Conservation (phyloP, 2,329 filamentous ascomycete species). For the Albophoma yamanashiensis region DNA sequence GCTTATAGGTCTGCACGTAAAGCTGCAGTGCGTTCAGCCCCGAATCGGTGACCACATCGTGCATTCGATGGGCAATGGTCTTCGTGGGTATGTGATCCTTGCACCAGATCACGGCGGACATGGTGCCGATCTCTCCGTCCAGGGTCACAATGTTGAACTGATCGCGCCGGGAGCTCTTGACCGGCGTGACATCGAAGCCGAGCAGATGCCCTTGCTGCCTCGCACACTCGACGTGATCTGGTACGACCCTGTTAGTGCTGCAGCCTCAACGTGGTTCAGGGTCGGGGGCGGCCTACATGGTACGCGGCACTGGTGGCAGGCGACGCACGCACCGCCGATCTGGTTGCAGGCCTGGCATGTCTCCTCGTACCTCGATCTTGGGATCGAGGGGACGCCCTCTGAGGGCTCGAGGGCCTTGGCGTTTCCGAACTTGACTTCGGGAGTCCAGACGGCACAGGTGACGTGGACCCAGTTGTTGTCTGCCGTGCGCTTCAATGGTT, state of each 20-base stretch:
- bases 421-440: conserved; percentile 87
- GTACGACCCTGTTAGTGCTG: conserved; percentile 3
- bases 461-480: conserved; percentile 99
- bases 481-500: conserved; percentile 84
- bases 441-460: conserved; percentile 81
- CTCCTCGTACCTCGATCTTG: conserved; percentile 61
- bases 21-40: conserved; percentile 74
- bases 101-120: conserved; percentile 84
- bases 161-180: conserved; percentile 81
- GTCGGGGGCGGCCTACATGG: conserved; percentile 28
- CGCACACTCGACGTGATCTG: conserved; percentile 74
- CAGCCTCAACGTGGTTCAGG: background rate
- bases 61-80: conserved; percentile 64
- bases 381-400: conserved; percentile 81
- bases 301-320: conserved; percentile 63
- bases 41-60: conserved; percentile 61
- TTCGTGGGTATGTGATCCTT: conserved; percentile 73
- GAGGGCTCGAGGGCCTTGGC: conserved; percentile 73
- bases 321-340: conserved; percentile 65
- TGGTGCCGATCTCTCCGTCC: conserved; percentile 69
- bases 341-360: conserved; percentile 77
- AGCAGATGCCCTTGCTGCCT: conserved; percentile 72
- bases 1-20: conserved; percentile 84
- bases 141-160: conserved; percentile 70
- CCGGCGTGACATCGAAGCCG: conserved; percentile 81